Conservation (phyloP, 805 yeast genomes). For the Suhomyces xylopsoci region DNA sequence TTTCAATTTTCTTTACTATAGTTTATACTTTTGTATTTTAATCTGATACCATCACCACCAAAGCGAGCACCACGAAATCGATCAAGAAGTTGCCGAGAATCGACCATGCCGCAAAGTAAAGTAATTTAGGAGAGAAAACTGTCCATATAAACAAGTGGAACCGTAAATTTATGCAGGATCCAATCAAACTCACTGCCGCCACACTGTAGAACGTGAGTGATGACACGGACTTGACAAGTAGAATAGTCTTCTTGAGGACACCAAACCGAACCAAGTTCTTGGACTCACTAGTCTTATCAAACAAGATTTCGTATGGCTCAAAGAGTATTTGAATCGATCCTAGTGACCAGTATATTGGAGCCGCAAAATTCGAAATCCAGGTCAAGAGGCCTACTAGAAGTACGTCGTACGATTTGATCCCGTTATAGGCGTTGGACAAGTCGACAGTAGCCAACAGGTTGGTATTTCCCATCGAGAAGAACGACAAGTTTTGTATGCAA, state of each 20-base stretch:
- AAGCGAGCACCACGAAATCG: constrained; percentile 18
- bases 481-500: constrained; percentile 68
- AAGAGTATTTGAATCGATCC: constrained; percentile 40
- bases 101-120: constrained; percentile 79
- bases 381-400: constrained; percentile 73
- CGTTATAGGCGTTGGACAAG: constrained; percentile 88
- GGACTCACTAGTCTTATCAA: constrained; percentile 8
- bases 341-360: constrained; percentile 78
- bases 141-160: constrained; percentile 96
- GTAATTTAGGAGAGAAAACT: constrained; percentile 89
- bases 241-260: constrained; percentile 28
- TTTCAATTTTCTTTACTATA: not conserved
- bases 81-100: constrained; percentile 42
- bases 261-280: constrained; percentile 14
- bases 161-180: constrained; percentile 70
- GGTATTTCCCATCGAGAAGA: constrained; percentile 86
- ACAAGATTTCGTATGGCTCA: constrained; percentile 25
- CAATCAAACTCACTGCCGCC: constrained; percentile 55
- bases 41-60: constrained; percentile 3
- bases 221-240: constrained; percentile 35
- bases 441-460: constrained; percentile 91
- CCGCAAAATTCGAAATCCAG: constrained; percentile 79
- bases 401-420: constrained; percentile 68
- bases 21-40: constrained; percentile 1
- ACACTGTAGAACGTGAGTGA: constrained; percentile 55